Evolutionary conservation across 2,329 filamentous ascomycete genomes (phyloP), one percentile per base, ranked within the genome.

Genomic region (Thelonectria olida): DNA sequence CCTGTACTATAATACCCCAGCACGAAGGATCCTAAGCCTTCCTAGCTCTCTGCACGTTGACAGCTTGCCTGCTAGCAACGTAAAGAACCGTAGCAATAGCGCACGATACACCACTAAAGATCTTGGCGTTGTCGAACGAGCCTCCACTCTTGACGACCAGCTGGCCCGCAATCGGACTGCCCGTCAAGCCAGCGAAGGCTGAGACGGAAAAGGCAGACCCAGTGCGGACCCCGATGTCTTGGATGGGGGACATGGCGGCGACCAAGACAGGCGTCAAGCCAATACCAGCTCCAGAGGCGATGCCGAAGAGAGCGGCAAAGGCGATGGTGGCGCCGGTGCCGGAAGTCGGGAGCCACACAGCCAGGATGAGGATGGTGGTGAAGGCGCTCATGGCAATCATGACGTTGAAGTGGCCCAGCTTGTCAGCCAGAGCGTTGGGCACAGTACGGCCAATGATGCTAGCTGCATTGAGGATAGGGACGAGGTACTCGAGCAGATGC

Each of bases 161-260:
- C 7, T 67, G 67, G 3, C 69, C 71, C 0, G 63, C 71, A 2
- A 73, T 69, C 0, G 71, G 71, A 2, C 61, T 66, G 4, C 68
- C 64, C 1, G 68, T 54, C 1, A 73, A 56, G 0, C 49, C 68
- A 2, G 64, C 67, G 10, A 73, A 51, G 0, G 71, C 61, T 0
- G 62, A 19, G 4, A 65, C 36, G 0, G 61, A 57, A 2, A 64
- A 73, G 6, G 65, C 49, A 0, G 65, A 47, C 0, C 87, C 87
- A 1, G 80, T 85, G 2, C 86, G 78, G 0, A 84, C 77, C 0
- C 87, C 88, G 2, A 89, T 82, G 62, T 86, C 79, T 1, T 80
- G 75, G 27, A 87, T 76, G 38, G 85, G 82, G 0, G 83, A 84
- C 49, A 89, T 85, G 51, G 88, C 83, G 1, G 75, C 75, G 2